Base-by-base conservation (phyloP, 257 asterid species). In the Scutellaria barbata region DNA sequence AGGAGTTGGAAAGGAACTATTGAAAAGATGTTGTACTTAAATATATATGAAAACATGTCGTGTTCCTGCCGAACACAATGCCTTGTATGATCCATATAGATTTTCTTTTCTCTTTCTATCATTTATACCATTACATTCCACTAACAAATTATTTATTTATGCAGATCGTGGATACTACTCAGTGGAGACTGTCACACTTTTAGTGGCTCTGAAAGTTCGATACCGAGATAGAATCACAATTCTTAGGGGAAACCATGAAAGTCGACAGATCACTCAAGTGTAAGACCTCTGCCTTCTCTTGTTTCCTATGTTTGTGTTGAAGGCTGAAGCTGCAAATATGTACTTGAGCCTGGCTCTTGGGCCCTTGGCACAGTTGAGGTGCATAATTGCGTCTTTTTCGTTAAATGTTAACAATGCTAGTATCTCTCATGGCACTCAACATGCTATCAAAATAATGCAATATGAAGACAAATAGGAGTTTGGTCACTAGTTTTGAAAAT, bases 211-310 rank as follows among this genome's bases (percentile, higher is more conserved):
- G 83, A 94, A 94, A 88, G 99, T 94, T 73, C 96, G 98, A 57
- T 89, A 94, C 69, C 84, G 99, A 79, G 99, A 94, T 81, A 89
- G 99, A 88, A 84, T 94, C 84, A 94, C 99, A 69, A 89, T 94
- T 77, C 96, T 94, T 35, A 81, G 96, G 76, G 97, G 98, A 79
- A 94, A 91, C 80, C 99, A 94, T 77, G 99, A 94, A 82, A 94
- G 99, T 71, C 91, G 99, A 48, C 99, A 94, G 79, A 94, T 94
- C 86, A 94, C 97, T 77, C 99, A 89, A 94, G 99, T 94, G 99
- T 94, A 88, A 85, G 96, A 72, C 57, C 73, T 64, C 74, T 75
- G 69, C 66, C 80, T 56, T 62, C 47, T 78, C 63, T 67, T 62
- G 37, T 48, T 67, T 72, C 35, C 18, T 67, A 22, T 78, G 55